Conservation (phyloP, 495 filamentous ascomycete species). For the Parmelia sp. region DNA sequence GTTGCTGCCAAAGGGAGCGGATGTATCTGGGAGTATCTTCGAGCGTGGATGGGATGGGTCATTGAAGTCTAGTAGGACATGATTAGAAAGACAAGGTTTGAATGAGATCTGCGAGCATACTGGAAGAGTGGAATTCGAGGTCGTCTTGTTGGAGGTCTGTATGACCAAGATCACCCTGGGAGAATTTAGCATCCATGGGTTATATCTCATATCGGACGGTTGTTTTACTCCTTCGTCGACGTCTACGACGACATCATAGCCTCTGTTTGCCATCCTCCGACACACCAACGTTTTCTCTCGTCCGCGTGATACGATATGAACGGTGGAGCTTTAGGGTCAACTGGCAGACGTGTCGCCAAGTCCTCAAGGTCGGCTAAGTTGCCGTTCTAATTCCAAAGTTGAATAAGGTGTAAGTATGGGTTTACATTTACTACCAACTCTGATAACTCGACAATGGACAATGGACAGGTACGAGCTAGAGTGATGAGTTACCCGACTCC, state of each 20-base stretch:
- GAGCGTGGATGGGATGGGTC: slow-evolving; percentile 45
- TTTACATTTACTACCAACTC: no score
- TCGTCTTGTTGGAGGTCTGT: slow-evolving; percentile 97
- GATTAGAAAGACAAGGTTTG: background rate
- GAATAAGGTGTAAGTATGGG: no score
- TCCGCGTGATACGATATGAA: slow-evolving; percentile 3
- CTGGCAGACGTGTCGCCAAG: slow-evolving; percentile 14
- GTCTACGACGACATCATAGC: slow-evolving; percentile 97
- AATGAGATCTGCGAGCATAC: slow-evolving; percentile 37
- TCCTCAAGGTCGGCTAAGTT: slow-evolving; percentile 9
- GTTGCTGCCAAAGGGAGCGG: slow-evolving; percentile 57
- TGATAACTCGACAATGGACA: no score
- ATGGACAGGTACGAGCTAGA: no score
- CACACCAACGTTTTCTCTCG: background rate
- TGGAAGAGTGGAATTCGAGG: slow-evolving; percentile 96
- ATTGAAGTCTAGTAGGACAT: slow-evolving; percentile 43
- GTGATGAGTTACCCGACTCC: no score
- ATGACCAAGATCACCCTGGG: slow-evolving; percentile 90
- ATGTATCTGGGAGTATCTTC: slow-evolving; percentile 51
- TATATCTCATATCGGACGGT: background rate
- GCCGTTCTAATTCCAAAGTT: background rate
- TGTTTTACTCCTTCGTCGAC: slow-evolving; percentile 78
- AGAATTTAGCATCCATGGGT: background rate
- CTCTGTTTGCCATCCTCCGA: slow-evolving; percentile 65
- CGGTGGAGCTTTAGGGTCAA: background rate